Percentiles rank a stretch among this genome's conserved stretches.
Conservation (phyloP, 352 stramenopile species). For the Phytophthora hibernalis region DNA sequence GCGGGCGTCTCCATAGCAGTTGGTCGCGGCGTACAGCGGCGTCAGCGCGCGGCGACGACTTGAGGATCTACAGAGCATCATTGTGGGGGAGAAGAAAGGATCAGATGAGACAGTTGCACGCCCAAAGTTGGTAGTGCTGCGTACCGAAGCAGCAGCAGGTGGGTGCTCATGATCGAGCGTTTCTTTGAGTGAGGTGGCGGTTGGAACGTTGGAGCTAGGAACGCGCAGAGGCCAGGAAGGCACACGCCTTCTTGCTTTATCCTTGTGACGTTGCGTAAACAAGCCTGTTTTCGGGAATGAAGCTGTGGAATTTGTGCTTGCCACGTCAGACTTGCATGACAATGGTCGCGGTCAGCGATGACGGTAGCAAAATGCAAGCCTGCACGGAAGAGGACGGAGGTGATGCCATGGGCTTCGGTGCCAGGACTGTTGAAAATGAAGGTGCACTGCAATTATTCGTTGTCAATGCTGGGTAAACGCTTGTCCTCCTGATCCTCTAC, state of each 20-base stretch:
- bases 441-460: constrained; percentile 21
- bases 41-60: constrained; percentile 23
- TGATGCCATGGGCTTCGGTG: too few species aligned
- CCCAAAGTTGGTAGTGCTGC: not conserved
- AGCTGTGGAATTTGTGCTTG: not conserved
- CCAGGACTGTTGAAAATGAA: too few species aligned
- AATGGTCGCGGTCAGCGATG: not conserved
- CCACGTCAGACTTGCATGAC: not conserved
- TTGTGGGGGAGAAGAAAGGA: not conserved
- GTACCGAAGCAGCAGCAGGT: constrained; percentile 36
- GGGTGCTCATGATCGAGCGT: constrained; percentile 30
- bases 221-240: constrained; percentile 12
- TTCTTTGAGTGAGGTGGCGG: constrained; percentile 11
- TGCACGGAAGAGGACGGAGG: too few species aligned
- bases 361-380: too few species aligned
- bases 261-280: not conserved
- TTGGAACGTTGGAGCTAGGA: constrained; percentile 2
- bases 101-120: constrained; percentile 9
- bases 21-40: constrained; percentile 13
- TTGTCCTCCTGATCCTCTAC: not conserved
- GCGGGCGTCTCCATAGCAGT: not conserved
- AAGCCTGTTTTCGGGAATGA: too few species aligned
- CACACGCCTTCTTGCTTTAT: constrained; percentile 9
- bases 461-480: constrained; percentile 13
- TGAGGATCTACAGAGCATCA: constrained; percentile 19